phyloP scores from a whole-genome alignment of 1,284 basidiomycete genomes.

The Takashimella tepidaria region DNA sequence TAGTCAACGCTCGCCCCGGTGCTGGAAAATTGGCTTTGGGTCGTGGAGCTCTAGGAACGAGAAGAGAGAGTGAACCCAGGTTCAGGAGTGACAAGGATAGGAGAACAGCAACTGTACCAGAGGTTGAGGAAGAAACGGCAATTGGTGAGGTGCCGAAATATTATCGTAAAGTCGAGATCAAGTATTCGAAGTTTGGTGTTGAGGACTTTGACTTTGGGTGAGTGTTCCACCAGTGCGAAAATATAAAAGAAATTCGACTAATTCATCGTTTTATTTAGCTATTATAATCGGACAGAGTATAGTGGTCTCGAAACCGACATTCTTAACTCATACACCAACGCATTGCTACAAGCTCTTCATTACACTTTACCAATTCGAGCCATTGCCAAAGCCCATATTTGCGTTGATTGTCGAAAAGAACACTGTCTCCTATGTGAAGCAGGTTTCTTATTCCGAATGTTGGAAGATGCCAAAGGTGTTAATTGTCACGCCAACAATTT shows the following conservation, averaged over 20 bases:
- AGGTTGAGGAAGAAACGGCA: constrained; percentile 26
- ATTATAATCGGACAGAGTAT: constrained; percentile 83
- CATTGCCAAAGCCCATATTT: constrained; percentile 86
- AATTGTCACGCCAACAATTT: constrained; percentile 98
- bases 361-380: constrained; percentile 72
- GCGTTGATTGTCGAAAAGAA: constrained; percentile 76
- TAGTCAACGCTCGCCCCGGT: constrained; percentile 50
- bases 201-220: constrained; percentile 97
- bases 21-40: constrained; percentile 35
- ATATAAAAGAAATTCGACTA: no score
- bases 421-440: constrained; percentile 93
- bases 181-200: constrained; percentile 98
- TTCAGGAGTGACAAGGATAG: constrained; percentile 75
- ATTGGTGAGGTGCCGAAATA: constrained; percentile 64
- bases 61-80: constrained; percentile 53
- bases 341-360: constrained; percentile 84
- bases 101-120: constrained; percentile 10
- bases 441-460: constrained; percentile 91
- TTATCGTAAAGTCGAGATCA: constrained; percentile 91
- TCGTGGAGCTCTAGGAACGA: constrained; percentile 14
- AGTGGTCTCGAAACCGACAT: constrained; percentile 97
- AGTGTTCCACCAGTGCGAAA: no score
- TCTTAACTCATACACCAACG: constrained; percentile 93
- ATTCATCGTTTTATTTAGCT: constrained; percentile 56
- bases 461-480: constrained; percentile 86